phyloP scores from a whole-genome alignment of 179 eudicot genomes.

The Corrigiola litoralis region DNA sequence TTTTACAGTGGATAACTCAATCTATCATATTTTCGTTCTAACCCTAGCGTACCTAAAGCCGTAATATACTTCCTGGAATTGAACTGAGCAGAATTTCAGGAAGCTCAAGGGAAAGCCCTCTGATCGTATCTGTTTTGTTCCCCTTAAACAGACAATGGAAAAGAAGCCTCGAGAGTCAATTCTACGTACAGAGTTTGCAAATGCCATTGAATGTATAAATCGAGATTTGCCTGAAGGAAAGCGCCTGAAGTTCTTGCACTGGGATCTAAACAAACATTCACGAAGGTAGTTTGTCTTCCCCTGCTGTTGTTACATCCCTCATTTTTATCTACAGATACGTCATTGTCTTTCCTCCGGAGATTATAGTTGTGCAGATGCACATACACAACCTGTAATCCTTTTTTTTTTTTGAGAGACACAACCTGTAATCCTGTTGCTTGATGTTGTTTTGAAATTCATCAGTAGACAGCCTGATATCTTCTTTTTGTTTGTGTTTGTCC shows the following conservation, averaged over 20 bases:
- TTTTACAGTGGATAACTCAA: too few relatives aligned
- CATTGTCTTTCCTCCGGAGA: neutral
- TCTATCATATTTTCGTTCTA: too few relatives aligned
- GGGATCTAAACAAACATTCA: slow-evolving; percentile 82
- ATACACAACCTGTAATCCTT: neutral
- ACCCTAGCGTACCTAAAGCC: too few relatives aligned
- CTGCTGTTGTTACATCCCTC: neutral
- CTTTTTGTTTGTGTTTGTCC: neutral
- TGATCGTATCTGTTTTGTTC: slow-evolving; percentile 1
- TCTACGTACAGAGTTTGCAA: slow-evolving; percentile 86
- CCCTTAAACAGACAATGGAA: slow-evolving; percentile 59
- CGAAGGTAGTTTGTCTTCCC: slow-evolving; percentile 44
- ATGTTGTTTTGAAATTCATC: slow-evolving; percentile 7
- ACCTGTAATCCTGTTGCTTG: neutral
- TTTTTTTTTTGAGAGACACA: neutral
- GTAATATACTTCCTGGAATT: neutral
- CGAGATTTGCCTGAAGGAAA: slow-evolving; percentile 68
- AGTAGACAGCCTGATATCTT: neutral
- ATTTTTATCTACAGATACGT: neutral
- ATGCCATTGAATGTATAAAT: slow-evolving; percentile 78
- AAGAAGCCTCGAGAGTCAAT: slow-evolving; percentile 91
- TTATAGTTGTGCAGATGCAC: neutral
- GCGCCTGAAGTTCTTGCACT: slow-evolving; percentile 78
- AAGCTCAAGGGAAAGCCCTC: neutral
- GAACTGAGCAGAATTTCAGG: neutral